Conservation (phyloP, 2,329 filamentous ascomycete genomes). For the Coniochaeta sp. region DNA sequence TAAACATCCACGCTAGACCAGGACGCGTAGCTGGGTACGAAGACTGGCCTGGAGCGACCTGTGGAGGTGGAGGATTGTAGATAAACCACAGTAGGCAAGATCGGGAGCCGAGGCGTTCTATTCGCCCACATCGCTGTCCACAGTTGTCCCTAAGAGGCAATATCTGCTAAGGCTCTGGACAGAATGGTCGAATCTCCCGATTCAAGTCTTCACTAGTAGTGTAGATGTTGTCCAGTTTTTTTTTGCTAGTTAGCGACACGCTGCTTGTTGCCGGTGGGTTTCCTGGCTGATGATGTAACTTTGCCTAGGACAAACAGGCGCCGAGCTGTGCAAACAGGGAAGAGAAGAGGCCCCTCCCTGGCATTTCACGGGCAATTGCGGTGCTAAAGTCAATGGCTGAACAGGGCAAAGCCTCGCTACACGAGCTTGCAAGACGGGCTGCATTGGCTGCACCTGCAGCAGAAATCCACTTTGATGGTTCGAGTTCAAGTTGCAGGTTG, state of each 20-base stretch:
- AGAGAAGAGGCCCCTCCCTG: not conserved
- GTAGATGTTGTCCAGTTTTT: not conserved
- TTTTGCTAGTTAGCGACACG: not conserved
- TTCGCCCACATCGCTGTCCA: not conserved
- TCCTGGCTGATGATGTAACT: not conserved
- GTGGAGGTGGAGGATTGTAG: not conserved
- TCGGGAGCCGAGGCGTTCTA: not conserved
- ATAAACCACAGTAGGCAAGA: too few species aligned
- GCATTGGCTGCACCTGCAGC: not conserved
- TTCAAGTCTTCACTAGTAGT: not conserved
- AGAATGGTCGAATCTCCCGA: not conserved
- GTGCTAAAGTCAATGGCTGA: not conserved
- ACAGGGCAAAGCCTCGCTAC: not conserved
- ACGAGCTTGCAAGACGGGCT: not conserved
- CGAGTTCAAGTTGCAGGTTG: not conserved
- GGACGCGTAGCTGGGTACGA: not conserved
- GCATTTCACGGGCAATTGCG: not conserved
- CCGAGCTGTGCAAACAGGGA: not conserved
- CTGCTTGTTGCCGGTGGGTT: not conserved
- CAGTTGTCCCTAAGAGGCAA: not conserved
- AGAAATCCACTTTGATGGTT: not conserved
- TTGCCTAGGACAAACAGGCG: not conserved
- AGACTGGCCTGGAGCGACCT: not conserved
- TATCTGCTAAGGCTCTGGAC: not conserved
- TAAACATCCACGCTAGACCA: not conserved